Percentiles rank a stretch among this genome's conserved stretches.
phyloP scores from a whole-genome alignment of 345 rosid species.

The Cochlearia excelsa region DNA sequence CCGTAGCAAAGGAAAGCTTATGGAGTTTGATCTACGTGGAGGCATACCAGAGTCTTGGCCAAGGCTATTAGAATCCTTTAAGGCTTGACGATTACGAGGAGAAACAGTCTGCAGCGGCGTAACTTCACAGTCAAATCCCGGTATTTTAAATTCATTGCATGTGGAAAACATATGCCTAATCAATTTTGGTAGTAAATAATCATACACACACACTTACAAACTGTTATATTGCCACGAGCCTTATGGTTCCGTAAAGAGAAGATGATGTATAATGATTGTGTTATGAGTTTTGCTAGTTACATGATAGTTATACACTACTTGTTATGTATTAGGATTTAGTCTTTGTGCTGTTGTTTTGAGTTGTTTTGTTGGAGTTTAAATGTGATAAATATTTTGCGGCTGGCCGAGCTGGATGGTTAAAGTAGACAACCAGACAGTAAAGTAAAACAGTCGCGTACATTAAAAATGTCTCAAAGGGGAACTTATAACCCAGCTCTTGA shows the following conservation, averaged over 20 bases:
- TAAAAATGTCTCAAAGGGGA: conserved; percentile 20
- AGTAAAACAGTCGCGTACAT: conserved; percentile 70
- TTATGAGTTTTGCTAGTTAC: conserved; percentile 27
- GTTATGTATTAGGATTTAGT: not conserved
- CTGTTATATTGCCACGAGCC: conserved; percentile 14
- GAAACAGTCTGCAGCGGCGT: conserved; percentile 69
- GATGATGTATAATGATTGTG: not conserved
- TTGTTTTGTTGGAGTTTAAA: not conserved
- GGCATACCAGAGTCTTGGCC: conserved; percentile 98
- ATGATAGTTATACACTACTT: conserved; percentile 13
- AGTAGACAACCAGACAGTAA: conserved; percentile 68
- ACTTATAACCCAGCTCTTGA: conserved; percentile 63
- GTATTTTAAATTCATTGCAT: conserved; percentile 57
- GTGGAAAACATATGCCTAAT: conserved; percentile 44
- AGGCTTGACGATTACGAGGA: conserved; percentile 76
- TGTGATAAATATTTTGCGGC: conserved; percentile 43
- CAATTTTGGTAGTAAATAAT: conserved; percentile 46
- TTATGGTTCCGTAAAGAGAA: no score
- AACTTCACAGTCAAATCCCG: conserved; percentile 26
- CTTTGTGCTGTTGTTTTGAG: not conserved
- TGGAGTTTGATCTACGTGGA: conserved; percentile 89
- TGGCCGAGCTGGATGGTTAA: conserved; percentile 94
- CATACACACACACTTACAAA: conserved; percentile 25
- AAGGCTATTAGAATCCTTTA: conserved; percentile 75
- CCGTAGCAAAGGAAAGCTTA: conserved; percentile 59